Base-by-base conservation (phyloP, 2,329 filamentous ascomycete species). In the Fusarium coffeatum region DNA sequence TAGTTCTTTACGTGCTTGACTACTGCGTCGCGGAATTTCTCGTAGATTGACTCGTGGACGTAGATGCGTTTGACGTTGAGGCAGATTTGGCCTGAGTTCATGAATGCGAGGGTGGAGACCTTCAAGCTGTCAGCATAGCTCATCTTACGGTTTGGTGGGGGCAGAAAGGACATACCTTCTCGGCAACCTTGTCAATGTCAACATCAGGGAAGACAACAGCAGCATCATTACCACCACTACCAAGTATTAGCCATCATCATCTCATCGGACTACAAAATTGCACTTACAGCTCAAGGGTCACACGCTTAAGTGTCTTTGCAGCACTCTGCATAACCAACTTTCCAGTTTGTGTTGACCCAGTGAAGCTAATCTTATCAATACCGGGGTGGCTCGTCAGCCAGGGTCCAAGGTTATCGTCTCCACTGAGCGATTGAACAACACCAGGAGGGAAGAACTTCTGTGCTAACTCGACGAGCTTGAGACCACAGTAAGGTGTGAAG, bases 291-390 rank as follows among this genome's bases (percentile, higher is more conserved):
- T 90, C 89, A 16, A 90, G 83, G 2, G 86, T 89, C 22, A 88
- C 83, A 42, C 87, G 81, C 82, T 90, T 90, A 27, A 91, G 78
- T 0, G 87, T 88, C 74, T 84, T 83, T 25, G 85, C 81, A 55
- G 83, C 84, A n/a, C 82, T 84, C 58, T 83, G 83, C 82, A 89
- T 85, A 56, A 91, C 85, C 76, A 84, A 84, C 80, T 89, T 90
- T 12, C 89, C 89, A 0, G 87, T 89, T 0, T 82, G 80, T 9
- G 83, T 87, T 13, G 86, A 89, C 5, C 89, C 88, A 0, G 89
- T 91, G 78, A 91, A 91, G 69, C 82, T 84, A 74, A 91, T 86
- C 81, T 89, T 91, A 59, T 85, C 82, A 58, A 90, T 84, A 22
- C 82, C 86, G 0, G 87, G 86, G 72, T 91, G 88, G n/a, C 75